A percentile compares a stretch with the other conserved stretches of the same genome.
Evolutionary conservation across 345 rosid species (phyloP).

Genomic region (Ceriops decandra): DNA sequence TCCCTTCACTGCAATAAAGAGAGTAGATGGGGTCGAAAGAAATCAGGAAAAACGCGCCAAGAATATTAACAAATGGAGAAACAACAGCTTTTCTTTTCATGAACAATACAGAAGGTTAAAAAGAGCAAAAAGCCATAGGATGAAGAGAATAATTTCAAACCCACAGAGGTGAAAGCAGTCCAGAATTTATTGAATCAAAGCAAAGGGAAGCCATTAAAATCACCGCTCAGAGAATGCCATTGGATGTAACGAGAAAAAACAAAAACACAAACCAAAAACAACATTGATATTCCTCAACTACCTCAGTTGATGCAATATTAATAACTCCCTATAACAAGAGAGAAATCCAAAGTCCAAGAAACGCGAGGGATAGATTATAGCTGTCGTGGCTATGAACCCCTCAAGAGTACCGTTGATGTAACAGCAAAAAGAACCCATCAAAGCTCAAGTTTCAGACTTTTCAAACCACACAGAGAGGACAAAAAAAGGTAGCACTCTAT

Average conservation of each 20-base stretch:
- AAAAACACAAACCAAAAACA: neutral
- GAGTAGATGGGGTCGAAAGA: neutral
- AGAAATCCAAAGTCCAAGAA: slow-evolving; percentile 36
- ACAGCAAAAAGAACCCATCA: slow-evolving; percentile 34
- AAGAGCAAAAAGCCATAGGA: slow-evolving; percentile 8
- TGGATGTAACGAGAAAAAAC: neutral
- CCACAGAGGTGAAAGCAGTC: neutral
- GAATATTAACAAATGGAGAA: too few species aligned
- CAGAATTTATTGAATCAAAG: slow-evolving; percentile 12
- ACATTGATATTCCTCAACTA: slow-evolving; percentile 13
- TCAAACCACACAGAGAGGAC: slow-evolving; percentile 10
- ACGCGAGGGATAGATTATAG: slow-evolving; percentile 30
- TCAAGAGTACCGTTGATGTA: slow-evolving; percentile 31
- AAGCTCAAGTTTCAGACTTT: slow-evolving; percentile 23
- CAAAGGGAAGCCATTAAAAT: slow-evolving; percentile 10
- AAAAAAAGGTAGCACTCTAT: slow-evolving; percentile 24
- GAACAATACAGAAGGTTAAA: slow-evolving; percentile 9
- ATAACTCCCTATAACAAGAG: slow-evolving; percentile 34
- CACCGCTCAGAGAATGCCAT: neutral
- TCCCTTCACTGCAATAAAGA: neutral
- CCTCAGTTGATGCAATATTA: slow-evolving; percentile 26
- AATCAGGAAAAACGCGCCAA: too few species aligned
- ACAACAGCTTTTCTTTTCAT: neutral
- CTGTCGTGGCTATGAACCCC: slow-evolving; percentile 49
- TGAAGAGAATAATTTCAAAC: slow-evolving; percentile 19